phyloP scores from a whole-genome alignment of 805 yeast genomes.

The Yamadazyma laniorum region DNA sequence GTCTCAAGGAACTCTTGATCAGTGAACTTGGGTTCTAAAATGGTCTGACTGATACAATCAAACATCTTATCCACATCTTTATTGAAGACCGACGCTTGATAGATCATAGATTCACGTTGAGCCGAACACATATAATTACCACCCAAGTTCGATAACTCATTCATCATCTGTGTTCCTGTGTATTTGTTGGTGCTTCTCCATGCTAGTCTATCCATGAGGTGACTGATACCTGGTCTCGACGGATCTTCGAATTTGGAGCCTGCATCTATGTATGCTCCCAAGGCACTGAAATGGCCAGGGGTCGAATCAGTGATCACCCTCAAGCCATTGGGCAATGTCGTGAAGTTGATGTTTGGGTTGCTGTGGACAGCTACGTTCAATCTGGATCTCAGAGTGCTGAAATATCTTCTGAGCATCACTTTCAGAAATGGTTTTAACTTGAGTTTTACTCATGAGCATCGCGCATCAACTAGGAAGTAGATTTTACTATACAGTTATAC shows the following conservation, averaged over 20 bases:
- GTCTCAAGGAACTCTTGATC: constrained; percentile 74
- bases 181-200: constrained; percentile 66
- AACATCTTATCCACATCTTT: constrained; percentile 79
- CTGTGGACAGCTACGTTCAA: not conserved
- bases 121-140: constrained; percentile 94
- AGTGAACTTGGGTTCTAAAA: constrained; percentile 64
- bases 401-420: constrained; percentile 8
- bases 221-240: constrained; percentile 68
- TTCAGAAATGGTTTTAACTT: not conserved
- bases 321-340: constrained; percentile 68
- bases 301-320: constrained; percentile 79
- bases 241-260: constrained; percentile 82
- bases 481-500: too few species aligned
- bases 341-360: constrained; percentile 23
- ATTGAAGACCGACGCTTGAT: constrained; percentile 93
- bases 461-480: not conserved
- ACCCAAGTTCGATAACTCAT: constrained; percentile 73
- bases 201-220: constrained; percentile 81
- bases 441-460: not conserved
- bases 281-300: constrained; percentile 88
- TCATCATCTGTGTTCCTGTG: constrained; percentile 68
- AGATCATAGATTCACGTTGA: constrained; percentile 86
- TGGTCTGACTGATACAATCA: constrained; percentile 71
- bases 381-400: constrained; percentile 5
- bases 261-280: constrained; percentile 86